A percentile compares a stretch with the other conserved stretches of the same genome.
phyloP scores from a whole-genome alignment of 495 filamentous ascomycete genomes.

The Neurospora cerealis region DNA sequence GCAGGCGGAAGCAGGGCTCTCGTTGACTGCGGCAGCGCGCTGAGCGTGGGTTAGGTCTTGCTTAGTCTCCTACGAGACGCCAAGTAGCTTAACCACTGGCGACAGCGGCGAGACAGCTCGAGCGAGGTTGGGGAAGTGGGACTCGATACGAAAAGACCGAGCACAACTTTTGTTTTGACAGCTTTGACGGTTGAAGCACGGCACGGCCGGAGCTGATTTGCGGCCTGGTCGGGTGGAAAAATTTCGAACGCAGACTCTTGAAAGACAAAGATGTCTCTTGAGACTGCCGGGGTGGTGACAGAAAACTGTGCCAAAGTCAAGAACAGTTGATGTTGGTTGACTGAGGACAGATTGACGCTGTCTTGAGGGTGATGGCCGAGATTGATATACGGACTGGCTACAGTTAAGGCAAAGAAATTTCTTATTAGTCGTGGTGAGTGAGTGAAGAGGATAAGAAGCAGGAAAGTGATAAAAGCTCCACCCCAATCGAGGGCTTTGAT shows the following conservation, averaged over 20 bases:
- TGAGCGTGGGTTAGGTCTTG: constrained; percentile 14
- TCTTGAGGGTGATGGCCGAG: constrained; percentile 10
- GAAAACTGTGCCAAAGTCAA: not conserved
- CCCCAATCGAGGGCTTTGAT: constrained; percentile 10
- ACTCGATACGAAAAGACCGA: not conserved
- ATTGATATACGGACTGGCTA: constrained; percentile 10
- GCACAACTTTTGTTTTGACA: not conserved
- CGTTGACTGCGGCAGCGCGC: constrained; percentile 12
- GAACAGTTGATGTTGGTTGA: not conserved
- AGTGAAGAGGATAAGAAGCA: constrained; percentile 9
- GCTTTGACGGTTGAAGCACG: not conserved
- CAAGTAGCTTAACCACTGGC: not conserved
- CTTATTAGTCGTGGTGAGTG: constrained; percentile 11
- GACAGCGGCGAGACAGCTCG: constrained; percentile 1
- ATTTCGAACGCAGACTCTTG: not conserved
- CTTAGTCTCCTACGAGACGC: constrained; percentile 5
- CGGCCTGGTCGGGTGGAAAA: not conserved
- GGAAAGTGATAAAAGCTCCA: constrained; percentile 13
- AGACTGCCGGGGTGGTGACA: not conserved
- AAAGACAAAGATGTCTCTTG: not conserved
- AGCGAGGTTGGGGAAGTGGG: constrained; percentile 3
- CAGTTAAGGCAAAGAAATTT: constrained; percentile 10
- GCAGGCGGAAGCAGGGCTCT: constrained; percentile 1
- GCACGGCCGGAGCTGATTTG: constrained; percentile 1
- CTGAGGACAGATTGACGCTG: not conserved